These are phyloP conservation scores for Oenanthe sinensis DNA, from an alignment of 129 eudicot genomes.

Conservation along the genomic window DNA sequence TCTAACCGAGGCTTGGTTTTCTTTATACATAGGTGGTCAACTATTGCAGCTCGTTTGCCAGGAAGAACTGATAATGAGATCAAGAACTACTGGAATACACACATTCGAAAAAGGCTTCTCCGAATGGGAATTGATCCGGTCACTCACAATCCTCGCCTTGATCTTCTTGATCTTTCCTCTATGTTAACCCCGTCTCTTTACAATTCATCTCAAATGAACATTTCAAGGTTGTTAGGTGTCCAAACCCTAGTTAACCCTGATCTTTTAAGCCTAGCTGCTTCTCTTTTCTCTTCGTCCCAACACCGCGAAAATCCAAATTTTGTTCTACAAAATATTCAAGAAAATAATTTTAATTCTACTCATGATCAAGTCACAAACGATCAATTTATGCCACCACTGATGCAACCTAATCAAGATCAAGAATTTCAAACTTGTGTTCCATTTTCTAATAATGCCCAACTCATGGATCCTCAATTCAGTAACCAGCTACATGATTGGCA, in stretches of 20 bases:
- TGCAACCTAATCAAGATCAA: conserved; percentile 41
- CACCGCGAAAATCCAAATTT: conserved; percentile 28
- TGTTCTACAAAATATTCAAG: conserved; percentile 29
- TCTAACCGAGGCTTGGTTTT: not conserved
- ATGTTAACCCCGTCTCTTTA: conserved; percentile 43
- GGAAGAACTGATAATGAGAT: conserved; percentile 88
- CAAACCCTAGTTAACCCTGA: conserved; percentile 54
- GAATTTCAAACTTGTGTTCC: conserved; percentile 21
- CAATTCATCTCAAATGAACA: conserved; percentile 25
- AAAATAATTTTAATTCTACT: conserved; percentile 9
- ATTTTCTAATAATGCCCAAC: conserved; percentile 35
- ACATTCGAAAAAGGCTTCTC: conserved; percentile 62
- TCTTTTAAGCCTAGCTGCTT: conserved; percentile 51
- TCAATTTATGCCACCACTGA: conserved; percentile 18
- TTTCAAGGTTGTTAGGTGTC: conserved; percentile 37
- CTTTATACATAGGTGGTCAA: conserved; percentile 45
- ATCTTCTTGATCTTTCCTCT: conserved; percentile 66
- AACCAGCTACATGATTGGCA: conserved; percentile 39
- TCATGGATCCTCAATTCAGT: conserved; percentile 33
- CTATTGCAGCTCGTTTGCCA: conserved; percentile 75
- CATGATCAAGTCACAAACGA: conserved; percentile 20
- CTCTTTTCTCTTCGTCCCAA: conserved; percentile 38
- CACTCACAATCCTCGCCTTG: conserved; percentile 58
- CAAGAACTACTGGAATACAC: conserved; percentile 85
- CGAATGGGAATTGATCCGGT: conserved; percentile 86